phyloP scores from a whole-genome alignment of 139 green algal genomes.

The Micractinium conductrix region DNA sequence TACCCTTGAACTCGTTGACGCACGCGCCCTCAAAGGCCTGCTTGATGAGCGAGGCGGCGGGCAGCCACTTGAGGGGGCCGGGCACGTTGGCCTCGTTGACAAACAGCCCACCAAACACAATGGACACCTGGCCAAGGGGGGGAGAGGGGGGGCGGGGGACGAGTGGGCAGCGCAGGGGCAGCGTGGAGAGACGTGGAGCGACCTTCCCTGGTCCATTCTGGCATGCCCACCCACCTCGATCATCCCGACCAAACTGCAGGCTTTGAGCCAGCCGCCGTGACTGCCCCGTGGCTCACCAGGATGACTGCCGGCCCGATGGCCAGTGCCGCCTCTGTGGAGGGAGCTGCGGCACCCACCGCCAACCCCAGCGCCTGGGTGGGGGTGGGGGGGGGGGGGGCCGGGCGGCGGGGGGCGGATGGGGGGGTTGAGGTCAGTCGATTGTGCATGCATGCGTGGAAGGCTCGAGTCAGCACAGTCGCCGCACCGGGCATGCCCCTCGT shows the following conservation, averaged over 20 bases:
- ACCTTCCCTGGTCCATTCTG: too few species aligned
- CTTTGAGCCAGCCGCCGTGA: background rate
- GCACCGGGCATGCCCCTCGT: background rate
- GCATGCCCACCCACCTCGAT: too few species aligned
- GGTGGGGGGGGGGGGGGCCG: too few species aligned
- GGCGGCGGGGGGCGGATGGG: too few species aligned
- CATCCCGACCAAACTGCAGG: too few species aligned
- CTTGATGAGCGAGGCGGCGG: constrained; percentile 82
- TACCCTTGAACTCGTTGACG: constrained; percentile 88
- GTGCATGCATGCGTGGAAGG: too few species aligned
- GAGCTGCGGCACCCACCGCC: constrained; percentile 80
- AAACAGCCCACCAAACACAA: constrained; percentile 95
- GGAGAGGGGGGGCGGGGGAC: background rate
- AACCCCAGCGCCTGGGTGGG: constrained; percentile 77
- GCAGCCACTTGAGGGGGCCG: constrained; percentile 76
- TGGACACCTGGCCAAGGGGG: constrained; percentile 66
- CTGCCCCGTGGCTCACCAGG: constrained; percentile 43
- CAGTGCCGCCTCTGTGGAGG: constrained; percentile 83
- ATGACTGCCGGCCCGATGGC: constrained; percentile 95
- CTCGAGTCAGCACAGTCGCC: too few species aligned
- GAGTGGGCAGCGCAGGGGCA: too few species aligned
- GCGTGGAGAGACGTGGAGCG: too few species aligned
- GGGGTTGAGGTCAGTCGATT: too few species aligned
- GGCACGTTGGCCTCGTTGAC: constrained; percentile 81
- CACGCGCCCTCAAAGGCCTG: constrained; percentile 65